phyloP scores from a whole-genome alignment of 75 land plant genomes.

The Cupressus sempervirens region DNA sequence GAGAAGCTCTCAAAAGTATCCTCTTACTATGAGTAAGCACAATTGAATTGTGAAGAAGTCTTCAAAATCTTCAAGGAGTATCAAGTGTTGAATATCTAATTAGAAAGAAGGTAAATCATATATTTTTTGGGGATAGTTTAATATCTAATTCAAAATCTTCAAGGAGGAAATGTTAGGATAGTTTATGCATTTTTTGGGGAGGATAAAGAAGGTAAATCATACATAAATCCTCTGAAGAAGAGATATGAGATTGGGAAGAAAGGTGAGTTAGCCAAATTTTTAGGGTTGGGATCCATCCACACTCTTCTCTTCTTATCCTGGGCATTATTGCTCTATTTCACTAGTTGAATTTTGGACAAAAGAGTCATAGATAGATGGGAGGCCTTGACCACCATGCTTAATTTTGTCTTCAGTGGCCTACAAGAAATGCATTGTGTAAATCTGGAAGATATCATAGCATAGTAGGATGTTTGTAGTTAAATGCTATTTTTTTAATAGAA shows the following conservation, averaged over 20 bases:
- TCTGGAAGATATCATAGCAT: not conserved
- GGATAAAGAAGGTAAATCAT: conserved; percentile 60
- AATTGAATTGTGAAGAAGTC: no score
- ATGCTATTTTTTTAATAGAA: no score
- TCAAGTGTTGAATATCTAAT: no score
- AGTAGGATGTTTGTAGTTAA: not conserved
- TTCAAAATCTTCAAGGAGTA: no score
- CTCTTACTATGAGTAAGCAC: no score
- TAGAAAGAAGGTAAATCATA: no score
- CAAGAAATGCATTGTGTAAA: conserved; percentile 31
- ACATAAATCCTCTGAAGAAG: conserved; percentile 46
- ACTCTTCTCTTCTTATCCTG: conserved; percentile 78
- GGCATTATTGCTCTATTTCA: conserved; percentile 94
- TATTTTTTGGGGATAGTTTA: no score
- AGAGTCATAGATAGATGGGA: conserved; percentile 81
- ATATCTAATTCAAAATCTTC: no score
- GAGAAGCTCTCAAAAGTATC: no score
- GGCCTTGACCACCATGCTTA: conserved; percentile 99
- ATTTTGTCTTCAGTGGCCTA: conserved; percentile 94
- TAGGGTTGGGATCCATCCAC: conserved; percentile 85
- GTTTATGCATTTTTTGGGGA: conserved; percentile 94
- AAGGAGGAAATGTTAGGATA: conserved; percentile 83
- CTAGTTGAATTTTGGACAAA: conserved; percentile 71
- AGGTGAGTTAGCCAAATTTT: conserved; percentile 81
- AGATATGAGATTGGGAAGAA: conserved; percentile 78